Evolutionary conservation across 768 basidiomycete species (phyloP), one percentile per base, ranked within the genome.

Genomic region (Psilocybe cubensis): DNA sequence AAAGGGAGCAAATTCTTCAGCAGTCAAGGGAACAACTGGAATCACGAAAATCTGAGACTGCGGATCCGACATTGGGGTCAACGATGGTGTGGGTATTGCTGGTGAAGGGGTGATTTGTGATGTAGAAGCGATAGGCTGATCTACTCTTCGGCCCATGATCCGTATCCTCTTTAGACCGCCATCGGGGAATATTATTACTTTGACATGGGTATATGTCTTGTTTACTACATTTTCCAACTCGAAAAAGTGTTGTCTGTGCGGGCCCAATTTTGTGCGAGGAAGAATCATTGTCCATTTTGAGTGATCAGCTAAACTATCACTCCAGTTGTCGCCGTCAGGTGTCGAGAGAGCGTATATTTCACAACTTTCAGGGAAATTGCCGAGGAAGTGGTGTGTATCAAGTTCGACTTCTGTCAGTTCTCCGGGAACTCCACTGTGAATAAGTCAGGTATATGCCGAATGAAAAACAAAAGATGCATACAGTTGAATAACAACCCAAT

Each of bases 131-230:
- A 58, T 47, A 28, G 47, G 38, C 23, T 55, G 41, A 42, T 57
- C 64, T 24, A 66, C 68, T 42, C 79, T 79, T 46, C 84, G 81
- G 52, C 97, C 94, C 62, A 86, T 77, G 47, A 97, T 72, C 57
- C 97, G 84, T n/a, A 99, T 78, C 21, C 97, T 85, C 75, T 98
- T 98, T 68, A 98, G 75, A 23, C 97, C 97, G 41, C 97, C 97
- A 66, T 99, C 96, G 1, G 97, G 97, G 69, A 90, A 84, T 64
- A 97, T 96, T 18, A 91, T 93, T 57, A 97, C 74, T 63, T 87
- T 85, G 56, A 98, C 83, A 71, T 99, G 96, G 12, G 87, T 94
- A 70, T 86, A 96, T 18, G 77, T 69, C 56, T 70, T 72, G 11
- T 74, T 83, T 47, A 79, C 73, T 17, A 84, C 80, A 68, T 87